These are phyloP conservation scores for Fagopyrum tataricum DNA, from an alignment of 148 eudicot genomes.

Conservation along the genomic window DNA sequence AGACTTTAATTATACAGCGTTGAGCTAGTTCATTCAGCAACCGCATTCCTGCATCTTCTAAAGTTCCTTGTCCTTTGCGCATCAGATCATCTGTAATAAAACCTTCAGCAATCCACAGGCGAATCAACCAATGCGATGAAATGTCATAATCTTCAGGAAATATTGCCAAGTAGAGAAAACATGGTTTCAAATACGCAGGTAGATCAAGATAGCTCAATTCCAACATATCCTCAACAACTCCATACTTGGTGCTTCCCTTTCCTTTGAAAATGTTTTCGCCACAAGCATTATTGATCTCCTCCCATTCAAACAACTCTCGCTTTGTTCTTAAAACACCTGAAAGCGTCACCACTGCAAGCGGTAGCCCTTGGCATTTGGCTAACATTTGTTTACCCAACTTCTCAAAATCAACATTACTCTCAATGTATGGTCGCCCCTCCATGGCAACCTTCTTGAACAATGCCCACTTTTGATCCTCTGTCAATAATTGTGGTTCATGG, in stretches of 20 bases:
- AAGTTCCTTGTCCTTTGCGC: background rate
- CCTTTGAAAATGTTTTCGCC: background rate
- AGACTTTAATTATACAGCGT: constrained; percentile 25
- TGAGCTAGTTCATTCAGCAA: background rate
- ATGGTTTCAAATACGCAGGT: background rate
- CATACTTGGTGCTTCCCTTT: background rate
- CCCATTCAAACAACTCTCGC: background rate
- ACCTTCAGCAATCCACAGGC: constrained; percentile 1
- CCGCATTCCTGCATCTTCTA: background rate
- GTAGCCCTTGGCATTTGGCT: background rate
- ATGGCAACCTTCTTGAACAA: too few relatives aligned
- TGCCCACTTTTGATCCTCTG: too few relatives aligned
- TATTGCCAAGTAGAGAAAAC: constrained; percentile 1
- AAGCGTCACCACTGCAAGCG: background rate
- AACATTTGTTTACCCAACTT: background rate
- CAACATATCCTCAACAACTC: constrained; percentile 2
- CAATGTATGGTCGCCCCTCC: too few relatives aligned
- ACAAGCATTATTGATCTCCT: background rate
- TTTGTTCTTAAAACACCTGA: background rate
- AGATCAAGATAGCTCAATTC: constrained; percentile 4
- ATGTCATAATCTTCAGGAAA: background rate
- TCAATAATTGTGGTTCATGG: too few relatives aligned
- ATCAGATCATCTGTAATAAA: background rate
- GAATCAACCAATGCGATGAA: background rate
- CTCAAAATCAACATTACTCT: background rate